Evolutionary conservation across 2,329 filamentous ascomycete species (phyloP), one percentile per base, ranked within the genome.

Genomic region (Myriosclerotinia scirpicola): DNA sequence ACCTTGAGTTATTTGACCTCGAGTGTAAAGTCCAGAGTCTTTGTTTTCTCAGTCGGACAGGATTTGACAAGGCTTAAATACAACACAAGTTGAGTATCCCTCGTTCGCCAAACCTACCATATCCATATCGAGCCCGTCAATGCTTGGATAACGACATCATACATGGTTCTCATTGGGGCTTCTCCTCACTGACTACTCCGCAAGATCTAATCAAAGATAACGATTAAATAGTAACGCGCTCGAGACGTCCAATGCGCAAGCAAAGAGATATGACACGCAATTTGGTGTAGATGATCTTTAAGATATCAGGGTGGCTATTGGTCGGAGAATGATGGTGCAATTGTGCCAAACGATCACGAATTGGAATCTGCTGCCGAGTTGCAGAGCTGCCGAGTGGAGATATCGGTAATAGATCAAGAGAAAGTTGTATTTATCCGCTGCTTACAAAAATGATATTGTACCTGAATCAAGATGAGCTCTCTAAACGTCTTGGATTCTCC

Each of bases 271-370:
- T 52, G n/a, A 40, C 17, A 48, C 63, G 54, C 40, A 52, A 65
- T 59, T 34, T 1, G 30, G 7, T 7, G 12, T 20, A 38, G 30
- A 36, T 52, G 63, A 65, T 65, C 36, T 20, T 60, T 59, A 42
- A 65, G 42, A 48, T 36, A 58, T 30, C 8, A 34, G 14, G 30
- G 44, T 50, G 36, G 30, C 38, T 17, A 66, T 66, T 66, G 65
- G 65, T 66, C n/a, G 34, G 11, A 48, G 36, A 6, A 38, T 54
- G 50, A 66, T 66, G 65, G 58, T 64, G 65, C 59, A 64, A 66
- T 66, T 50, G 50, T 54, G 59, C 14, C 44, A 12, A 44, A 20
- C 22, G 40, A 66, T 64, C 59, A 66, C 65, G 65, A 63, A 64
- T 53, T 36, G 50, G 17, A 34, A 26, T 46, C 11, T 44, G 50